Evolutionary conservation across 2,329 filamentous ascomycete species (phyloP), one percentile per base, ranked within the genome.

Genomic region (Sporothrix globosa): DNA sequence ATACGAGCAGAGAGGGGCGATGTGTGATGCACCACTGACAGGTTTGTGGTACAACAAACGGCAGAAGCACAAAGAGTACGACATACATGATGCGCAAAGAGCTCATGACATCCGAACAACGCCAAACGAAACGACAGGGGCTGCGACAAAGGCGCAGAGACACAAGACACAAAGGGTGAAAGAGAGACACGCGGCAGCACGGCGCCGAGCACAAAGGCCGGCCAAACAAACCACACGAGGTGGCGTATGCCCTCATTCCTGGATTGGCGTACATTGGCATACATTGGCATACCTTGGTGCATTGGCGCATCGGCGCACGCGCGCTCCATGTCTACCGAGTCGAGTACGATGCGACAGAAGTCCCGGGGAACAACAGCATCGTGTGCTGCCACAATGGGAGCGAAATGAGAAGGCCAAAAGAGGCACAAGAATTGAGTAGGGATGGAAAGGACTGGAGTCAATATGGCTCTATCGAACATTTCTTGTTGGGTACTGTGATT

Each of bases 121-220:
- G 30, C 54, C 54, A 60, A 60, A 14, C n/a, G n/a, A 13, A n/a
- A 61, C 21, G 24, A 24, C 14, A 14, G 10, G 21, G n/a, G 50
- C 50, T 34, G 34, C 34, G 34, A 34, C 34, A 34, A 34, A 34
- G 34, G 34, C 34, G 7, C 34, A 14, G 41, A 14, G 41, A 14
- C 41, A 44, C 58, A 61, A 46, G 58, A 46, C 58, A 61, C 52
- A 61, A 10, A 61, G 39, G n/a, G 39, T 21, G 58, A 13, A 39
- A 63, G 34, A 46, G 58, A 63, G 39, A 63, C 58, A 63, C 24
- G 58, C n/a, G 30, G 54, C 58, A 63, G 21, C 58, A 63, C n/a
- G 58, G 58, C 58, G 58, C 58, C 58, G 58, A 63, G 58, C n/a
- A 27, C 58, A 39, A 63, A 63, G 39, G 7, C 41, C 39, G 13